Conservation (phyloP, 352 stramenopile species). For the Nothophytophthora sp. region DNA sequence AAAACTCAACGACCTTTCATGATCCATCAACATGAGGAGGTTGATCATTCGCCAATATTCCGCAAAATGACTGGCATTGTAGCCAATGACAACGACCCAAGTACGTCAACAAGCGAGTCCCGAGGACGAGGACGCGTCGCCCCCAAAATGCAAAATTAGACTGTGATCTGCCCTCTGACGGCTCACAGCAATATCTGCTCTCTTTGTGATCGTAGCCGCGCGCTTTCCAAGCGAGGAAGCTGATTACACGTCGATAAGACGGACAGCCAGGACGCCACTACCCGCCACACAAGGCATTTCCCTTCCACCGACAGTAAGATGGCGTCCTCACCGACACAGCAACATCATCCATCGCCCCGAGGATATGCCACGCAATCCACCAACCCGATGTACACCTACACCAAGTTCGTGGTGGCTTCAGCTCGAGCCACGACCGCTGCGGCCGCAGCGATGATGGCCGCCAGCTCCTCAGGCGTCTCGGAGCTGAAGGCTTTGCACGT, state of each 20-base stretch:
- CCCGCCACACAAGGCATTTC: no score
- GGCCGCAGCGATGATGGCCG: slow-evolving; percentile 48
- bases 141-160: no score
- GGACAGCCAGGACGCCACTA: no score
- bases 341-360: slow-evolving; percentile 7
- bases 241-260: no score
- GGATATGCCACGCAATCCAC: slow-evolving; percentile 21
- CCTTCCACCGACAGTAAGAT: slow-evolving; percentile 2
- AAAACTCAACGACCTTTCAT: slow-evolving; percentile 1
- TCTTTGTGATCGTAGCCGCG: neutral
- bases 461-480: slow-evolving; percentile 21
- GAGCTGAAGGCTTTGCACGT: slow-evolving; percentile 36
- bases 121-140: no score
- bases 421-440: slow-evolving; percentile 46
- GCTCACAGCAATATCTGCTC: no score
- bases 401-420: slow-evolving; percentile 43
- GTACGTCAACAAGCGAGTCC: slow-evolving; percentile 16
- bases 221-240: neutral
- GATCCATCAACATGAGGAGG: slow-evolving; percentile 12
- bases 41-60: no score
- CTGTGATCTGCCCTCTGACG: no score
- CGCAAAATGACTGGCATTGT: no score
- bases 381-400: slow-evolving; percentile 51
- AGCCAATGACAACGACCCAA: no score
- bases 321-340: slow-evolving; percentile 1